Evolutionary conservation across 2,329 filamentous ascomycete genomes (phyloP), one percentile per base, ranked within the genome.

Genomic region (Calcarisporium arbuscula): DNA sequence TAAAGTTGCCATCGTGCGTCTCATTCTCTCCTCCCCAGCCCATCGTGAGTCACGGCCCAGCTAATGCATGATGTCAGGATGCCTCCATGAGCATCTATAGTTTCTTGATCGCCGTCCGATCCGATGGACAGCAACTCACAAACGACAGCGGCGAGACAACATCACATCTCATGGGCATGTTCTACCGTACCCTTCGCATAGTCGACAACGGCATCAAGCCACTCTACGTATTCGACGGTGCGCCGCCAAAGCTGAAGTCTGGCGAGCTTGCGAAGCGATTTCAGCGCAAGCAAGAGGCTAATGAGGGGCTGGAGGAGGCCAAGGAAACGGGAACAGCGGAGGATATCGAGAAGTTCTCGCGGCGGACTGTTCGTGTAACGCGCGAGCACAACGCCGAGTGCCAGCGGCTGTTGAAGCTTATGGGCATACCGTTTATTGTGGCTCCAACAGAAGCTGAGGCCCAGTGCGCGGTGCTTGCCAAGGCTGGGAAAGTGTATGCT

Each of bases 191-290:
- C 3, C 74, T 98, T 6, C 88, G 92, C 50, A 96, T 98, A 67
- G 86, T 96, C 53, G 92, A 98, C 64, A 96, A 95, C 52, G 92
- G 92, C 38, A 96, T 98, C 68, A 98, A 98, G 59, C 92, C 92
- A 2, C 76, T 98, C 47, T 98, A 95, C 61, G 90, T 98, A 38
- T 98, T 98, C 58, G 92, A 98, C 51, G 92, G 92, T 39, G 88
- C 89, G 8, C 92, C 92, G 14, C 92, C 92, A 1, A 96, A 95
- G 60, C 80, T 98, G 57, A 98, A 98, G 67, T 95, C 88, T 0
- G 92, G 92, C 44, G 92, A 98, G 65, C 72, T 98, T 37, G 92
- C 92, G 29, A 95, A 95, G 64, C 88, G 92, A 43, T 94, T 94
- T 58, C 86, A 94, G 61, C 84, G 92, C 51, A 98, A 96, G 65